phyloP scores from a whole-genome alignment of 176 grass and related monocot genomes.

The Paspalum vaginatum region DNA sequence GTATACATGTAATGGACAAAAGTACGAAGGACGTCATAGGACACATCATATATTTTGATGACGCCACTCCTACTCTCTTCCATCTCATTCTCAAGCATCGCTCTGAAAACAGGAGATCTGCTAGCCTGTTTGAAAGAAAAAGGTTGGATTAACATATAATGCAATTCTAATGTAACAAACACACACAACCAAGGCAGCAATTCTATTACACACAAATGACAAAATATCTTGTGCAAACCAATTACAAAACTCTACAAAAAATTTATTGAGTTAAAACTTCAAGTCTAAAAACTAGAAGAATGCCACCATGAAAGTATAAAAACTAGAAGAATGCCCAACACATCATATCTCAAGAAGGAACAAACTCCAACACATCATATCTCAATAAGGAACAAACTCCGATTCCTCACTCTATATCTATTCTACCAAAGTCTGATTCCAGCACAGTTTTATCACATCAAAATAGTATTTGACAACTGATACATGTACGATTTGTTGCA shows the following conservation, averaged over 20 bases:
- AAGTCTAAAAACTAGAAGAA: background rate
- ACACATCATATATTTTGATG: conserved; percentile 86
- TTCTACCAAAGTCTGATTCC: background rate
- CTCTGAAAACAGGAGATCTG: conserved; percentile 92
- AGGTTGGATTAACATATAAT: background rate
- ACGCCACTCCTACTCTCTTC: conserved; percentile 86
- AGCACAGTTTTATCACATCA: background rate
- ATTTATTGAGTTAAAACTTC: background rate
- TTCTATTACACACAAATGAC: background rate
- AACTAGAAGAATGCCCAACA: no score
- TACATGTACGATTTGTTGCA: background rate
- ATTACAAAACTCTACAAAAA: background rate
- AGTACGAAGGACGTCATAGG: conserved; percentile 69
- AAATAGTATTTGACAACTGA: background rate
- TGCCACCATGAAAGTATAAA: background rate
- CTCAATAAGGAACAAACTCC: no score
- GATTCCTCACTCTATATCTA: background rate
- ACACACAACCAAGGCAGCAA: background rate
- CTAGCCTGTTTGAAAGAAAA: conserved; percentile 62
- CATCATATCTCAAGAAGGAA: background rate
- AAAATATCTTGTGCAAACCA: background rate
- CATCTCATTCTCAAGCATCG: conserved; percentile 99
- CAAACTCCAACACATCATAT: no score
- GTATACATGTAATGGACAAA: conserved; percentile 92
- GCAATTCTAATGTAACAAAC: background rate